These are phyloP conservation scores for Chenopodium suecicum DNA, from an alignment of 148 eudicot genomes.

Conservation along the genomic window DNA sequence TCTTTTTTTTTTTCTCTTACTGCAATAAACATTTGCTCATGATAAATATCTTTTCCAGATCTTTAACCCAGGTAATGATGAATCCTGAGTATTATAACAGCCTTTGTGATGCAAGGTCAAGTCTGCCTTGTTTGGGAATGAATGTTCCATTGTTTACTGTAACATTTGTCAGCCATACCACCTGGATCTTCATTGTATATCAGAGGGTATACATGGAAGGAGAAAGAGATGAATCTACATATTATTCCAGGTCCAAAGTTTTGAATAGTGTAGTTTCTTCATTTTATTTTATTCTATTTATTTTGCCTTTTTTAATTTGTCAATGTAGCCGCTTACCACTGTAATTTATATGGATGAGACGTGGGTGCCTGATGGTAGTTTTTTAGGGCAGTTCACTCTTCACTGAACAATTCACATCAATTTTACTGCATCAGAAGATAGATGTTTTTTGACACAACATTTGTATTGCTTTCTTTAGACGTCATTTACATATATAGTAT, in stretches of 20 bases:
- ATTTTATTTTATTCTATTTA: no score
- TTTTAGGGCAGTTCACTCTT: background rate
- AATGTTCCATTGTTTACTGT: background rate
- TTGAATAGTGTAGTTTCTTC: background rate
- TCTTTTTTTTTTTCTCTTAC: background rate
- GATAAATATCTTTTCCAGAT: constrained; percentile 4
- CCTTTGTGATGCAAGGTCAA: background rate
- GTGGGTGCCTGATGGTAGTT: background rate
- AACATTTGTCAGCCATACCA: background rate
- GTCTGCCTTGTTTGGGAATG: background rate
- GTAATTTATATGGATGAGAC: background rate
- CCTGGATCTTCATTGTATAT: background rate
- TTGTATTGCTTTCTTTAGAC: no score
- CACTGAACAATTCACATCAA: no score
- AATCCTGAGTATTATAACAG: background rate
- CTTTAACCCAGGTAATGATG: constrained; percentile 6
- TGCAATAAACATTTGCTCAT: background rate
- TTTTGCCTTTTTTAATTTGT: no score
- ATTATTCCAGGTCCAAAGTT: constrained; percentile 2
- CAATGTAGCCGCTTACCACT: background rate
- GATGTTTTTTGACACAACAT: no score
- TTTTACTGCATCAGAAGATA: no score
- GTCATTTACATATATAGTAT: no score
- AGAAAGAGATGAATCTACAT: background rate
- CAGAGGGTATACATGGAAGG: background rate